phyloP scores from a whole-genome alignment of 2,329 filamentous ascomycete genomes.

The Thermoascus crustaceus region DNA sequence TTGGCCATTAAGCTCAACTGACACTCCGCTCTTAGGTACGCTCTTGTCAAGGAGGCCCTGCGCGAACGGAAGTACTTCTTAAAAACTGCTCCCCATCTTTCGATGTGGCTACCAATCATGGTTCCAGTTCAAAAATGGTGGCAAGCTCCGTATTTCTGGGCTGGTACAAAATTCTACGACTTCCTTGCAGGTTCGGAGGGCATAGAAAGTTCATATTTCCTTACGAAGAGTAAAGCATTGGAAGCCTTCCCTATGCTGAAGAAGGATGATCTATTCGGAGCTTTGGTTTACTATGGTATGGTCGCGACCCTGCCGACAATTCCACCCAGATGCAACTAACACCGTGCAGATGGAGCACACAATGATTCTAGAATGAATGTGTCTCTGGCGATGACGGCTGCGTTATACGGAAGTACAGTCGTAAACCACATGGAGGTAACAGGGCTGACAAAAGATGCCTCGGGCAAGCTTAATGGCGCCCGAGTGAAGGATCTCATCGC shows the following conservation, averaged over 20 bases:
- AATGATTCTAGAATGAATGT: slow-evolving; percentile 93
- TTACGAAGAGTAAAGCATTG: slow-evolving; percentile 76
- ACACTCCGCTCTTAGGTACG: slow-evolving; percentile 34
- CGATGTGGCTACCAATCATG: slow-evolving; percentile 74
- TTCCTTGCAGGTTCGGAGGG: slow-evolving; percentile 77
- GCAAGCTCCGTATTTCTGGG: slow-evolving; percentile 69
- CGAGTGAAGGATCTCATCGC: slow-evolving; percentile 62
- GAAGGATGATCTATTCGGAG: slow-evolving; percentile 67
- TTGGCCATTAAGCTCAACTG: no score
- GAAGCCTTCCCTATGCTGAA: slow-evolving; percentile 86
- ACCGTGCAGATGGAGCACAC: slow-evolving; percentile 63
- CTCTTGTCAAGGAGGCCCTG: slow-evolving; percentile 71
- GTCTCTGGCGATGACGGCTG: slow-evolving; percentile 77
- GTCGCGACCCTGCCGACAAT: neutral
- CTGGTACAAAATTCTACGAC: slow-evolving; percentile 71
- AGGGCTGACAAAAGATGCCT: slow-evolving; percentile 62
- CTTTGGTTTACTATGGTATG: slow-evolving; percentile 74
- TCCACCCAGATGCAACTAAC: slow-evolving; percentile 8
- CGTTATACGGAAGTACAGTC: slow-evolving; percentile 75
- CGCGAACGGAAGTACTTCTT: slow-evolving; percentile 77
- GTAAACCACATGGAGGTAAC: slow-evolving; percentile 80
- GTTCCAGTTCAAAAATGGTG: slow-evolving; percentile 75
- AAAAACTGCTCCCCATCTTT: slow-evolving; percentile 74
- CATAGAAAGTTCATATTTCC: slow-evolving; percentile 81
- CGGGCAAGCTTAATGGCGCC: slow-evolving; percentile 66